Percentiles rank a stretch among this genome's conserved stretches.
These are phyloP conservation scores for Fragilariopsis cylindrus DNA, from an alignment of 108 stramenopile species.

Conservation along the genomic window DNA sequence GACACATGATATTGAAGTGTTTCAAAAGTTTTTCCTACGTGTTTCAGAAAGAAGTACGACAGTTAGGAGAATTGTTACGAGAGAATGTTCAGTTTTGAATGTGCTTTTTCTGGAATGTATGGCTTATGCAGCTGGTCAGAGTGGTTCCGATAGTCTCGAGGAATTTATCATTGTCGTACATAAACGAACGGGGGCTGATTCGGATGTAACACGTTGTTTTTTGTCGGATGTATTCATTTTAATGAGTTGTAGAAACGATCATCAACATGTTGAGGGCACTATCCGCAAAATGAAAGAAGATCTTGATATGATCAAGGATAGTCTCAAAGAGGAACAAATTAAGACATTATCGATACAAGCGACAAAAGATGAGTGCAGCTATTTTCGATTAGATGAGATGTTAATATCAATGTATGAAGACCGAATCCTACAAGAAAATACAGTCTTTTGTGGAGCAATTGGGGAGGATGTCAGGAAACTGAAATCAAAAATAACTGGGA, in stretches of 20 bases:
- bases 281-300: constrained; percentile 32
- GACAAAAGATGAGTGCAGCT: not conserved
- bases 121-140: constrained; percentile 47
- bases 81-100: constrained; percentile 63
- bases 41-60: constrained; percentile 53
- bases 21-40: constrained; percentile 65
- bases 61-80: constrained; percentile 56
- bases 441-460: not conserved
- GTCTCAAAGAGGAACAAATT: constrained; percentile 18
- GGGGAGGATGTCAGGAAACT: too few relatives aligned
- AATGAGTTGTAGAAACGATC: constrained; percentile 20
- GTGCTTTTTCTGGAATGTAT: constrained; percentile 44
- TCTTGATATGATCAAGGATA: constrained; percentile 26
- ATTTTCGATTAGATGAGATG: constrained; percentile 34
- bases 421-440: constrained; percentile 38
- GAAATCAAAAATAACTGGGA: too few relatives aligned
- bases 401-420: constrained; percentile 33
- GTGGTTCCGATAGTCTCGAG: constrained; percentile 40
- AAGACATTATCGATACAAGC: not conserved
- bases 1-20: constrained; percentile 65
- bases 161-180: constrained; percentile 76
- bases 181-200: constrained; percentile 54
- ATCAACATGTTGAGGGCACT: constrained; percentile 14
- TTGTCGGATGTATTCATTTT: constrained; percentile 46
- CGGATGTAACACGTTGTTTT: constrained; percentile 39